A percentile compares a stretch with the other conserved stretches of the same genome.
Evolutionary conservation across 2,329 filamentous ascomycete genomes (phyloP).

Genomic region (Pseudogymnoascus sp.): DNA sequence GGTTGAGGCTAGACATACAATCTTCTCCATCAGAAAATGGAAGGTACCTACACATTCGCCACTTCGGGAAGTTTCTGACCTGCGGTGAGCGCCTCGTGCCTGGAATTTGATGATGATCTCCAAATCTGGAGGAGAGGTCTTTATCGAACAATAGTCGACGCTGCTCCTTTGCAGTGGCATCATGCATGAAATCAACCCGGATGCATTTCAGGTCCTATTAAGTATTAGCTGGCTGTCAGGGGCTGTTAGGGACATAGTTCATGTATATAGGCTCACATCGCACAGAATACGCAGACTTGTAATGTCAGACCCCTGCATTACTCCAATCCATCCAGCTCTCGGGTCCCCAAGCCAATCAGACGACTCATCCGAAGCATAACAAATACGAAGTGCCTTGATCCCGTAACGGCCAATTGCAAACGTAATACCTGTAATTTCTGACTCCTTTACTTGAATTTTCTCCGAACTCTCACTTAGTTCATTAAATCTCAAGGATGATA

Average conservation of each 20-base stretch:
- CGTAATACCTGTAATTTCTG: background rate
- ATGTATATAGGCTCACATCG: background rate
- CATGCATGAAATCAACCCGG: constrained; percentile 2
- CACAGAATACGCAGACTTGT: background rate
- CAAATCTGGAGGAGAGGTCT: background rate
- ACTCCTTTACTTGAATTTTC: background rate
- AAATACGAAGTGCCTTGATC: constrained; percentile 2
- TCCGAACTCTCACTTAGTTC: background rate
- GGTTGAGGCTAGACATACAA: no score
- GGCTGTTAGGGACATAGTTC: background rate
- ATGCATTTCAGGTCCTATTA: constrained; percentile 3
- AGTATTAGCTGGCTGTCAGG: background rate
- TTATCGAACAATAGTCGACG: background rate
- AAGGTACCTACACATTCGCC: background rate
- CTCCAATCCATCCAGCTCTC: background rate
- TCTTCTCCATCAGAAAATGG: no score
- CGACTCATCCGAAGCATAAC: background rate
- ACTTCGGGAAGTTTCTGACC: background rate
- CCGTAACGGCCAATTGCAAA: constrained; percentile 7
- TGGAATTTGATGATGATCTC: background rate
- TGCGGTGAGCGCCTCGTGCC: background rate
- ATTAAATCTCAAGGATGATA: constrained; percentile 3
- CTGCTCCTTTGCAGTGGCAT: background rate
- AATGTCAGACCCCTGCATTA: background rate
- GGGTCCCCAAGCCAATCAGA: constrained; percentile 7